A percentile compares a stretch with the other conserved stretches of the same genome.
These are phyloP conservation scores for Curvularia spicifera DNA, from an alignment of 2,329 filamentous ascomycete genomes.

Conservation along the genomic window DNA sequence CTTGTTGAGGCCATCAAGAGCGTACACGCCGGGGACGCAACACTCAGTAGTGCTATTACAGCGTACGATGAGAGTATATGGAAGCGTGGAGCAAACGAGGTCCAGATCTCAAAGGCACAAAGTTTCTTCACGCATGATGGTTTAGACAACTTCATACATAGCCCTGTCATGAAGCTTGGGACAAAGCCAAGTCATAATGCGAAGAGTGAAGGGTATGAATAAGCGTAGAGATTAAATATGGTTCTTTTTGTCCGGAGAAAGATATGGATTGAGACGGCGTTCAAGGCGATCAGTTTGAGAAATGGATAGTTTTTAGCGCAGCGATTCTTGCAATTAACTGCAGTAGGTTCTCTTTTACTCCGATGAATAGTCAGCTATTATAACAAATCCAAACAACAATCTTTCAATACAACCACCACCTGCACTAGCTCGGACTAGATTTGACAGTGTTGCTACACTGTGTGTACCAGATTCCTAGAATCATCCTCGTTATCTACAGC, in stretches of 20 bases:
- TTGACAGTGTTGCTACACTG: too few species aligned
- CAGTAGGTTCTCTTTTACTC: background rate
- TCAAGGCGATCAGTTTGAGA: background rate
- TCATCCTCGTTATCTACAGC: too few species aligned
- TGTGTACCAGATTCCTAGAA: too few species aligned
- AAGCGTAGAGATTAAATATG: background rate
- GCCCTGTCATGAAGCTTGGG: slow-evolving; percentile 39
- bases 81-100: slow-evolving; percentile 39
- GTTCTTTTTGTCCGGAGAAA: background rate
- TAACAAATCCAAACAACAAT: too few species aligned
- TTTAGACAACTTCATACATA: slow-evolving; percentile 39
- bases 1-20: slow-evolving; percentile 36
- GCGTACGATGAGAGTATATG: slow-evolving; percentile 39
- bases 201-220: slow-evolving; percentile 38
- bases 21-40: slow-evolving; percentile 14
- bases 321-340: background rate
- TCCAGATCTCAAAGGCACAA: slow-evolving; percentile 42
- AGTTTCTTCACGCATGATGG: slow-evolving; percentile 44
- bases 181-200: slow-evolving; percentile 39
- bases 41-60: slow-evolving; percentile 27
- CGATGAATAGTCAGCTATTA: background rate
- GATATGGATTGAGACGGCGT: background rate
- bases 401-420: too few species aligned
- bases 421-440: too few species aligned
- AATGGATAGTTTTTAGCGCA: background rate